Conservation (phyloP, 2,329 filamentous ascomycete genomes). For the Nemania bipapillata region DNA sequence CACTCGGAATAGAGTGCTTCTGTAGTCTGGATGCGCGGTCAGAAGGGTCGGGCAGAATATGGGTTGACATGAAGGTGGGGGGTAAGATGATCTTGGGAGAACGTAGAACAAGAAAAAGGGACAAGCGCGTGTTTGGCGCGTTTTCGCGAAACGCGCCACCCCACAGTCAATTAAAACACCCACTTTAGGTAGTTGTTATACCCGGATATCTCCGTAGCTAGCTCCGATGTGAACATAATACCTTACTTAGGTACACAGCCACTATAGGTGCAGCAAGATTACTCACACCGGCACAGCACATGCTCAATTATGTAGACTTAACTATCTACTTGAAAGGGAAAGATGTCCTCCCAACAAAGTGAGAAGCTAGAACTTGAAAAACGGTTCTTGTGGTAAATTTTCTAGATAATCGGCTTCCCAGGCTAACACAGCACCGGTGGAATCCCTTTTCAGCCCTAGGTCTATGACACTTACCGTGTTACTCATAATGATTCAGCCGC, state of each 20-base stretch:
- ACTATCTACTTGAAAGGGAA: no score
- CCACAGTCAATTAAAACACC: conserved; percentile 36
- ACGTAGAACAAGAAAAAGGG: conserved; percentile 23
- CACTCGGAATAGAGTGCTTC: conserved; percentile 3
- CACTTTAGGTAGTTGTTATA: conserved; percentile 21
- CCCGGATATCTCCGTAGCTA: conserved; percentile 31
- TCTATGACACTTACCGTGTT: conserved; percentile 19
- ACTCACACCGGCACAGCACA: no score
- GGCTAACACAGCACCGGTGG: no score
- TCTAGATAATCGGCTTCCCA: no score
- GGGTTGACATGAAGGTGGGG: neutral
- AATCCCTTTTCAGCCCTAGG: neutral
- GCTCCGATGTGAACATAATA: no score
- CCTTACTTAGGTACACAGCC: no score
- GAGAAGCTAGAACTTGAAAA: no score
- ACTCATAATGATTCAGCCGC: conserved; percentile 31
- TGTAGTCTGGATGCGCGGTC: neutral
- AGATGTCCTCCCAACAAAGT: no score
- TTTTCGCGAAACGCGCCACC: conserved; percentile 37
- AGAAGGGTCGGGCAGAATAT: conserved; percentile 6
- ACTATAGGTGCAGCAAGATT: no score
- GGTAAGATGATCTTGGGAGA: conserved; percentile 7
- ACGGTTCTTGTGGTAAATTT: no score
- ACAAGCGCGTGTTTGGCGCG: conserved; percentile 31
- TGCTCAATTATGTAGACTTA: no score